Evolutionary conservation across 192 early-diverging fungal species (phyloP).

Genomic region (Coemansia sp.): DNA sequence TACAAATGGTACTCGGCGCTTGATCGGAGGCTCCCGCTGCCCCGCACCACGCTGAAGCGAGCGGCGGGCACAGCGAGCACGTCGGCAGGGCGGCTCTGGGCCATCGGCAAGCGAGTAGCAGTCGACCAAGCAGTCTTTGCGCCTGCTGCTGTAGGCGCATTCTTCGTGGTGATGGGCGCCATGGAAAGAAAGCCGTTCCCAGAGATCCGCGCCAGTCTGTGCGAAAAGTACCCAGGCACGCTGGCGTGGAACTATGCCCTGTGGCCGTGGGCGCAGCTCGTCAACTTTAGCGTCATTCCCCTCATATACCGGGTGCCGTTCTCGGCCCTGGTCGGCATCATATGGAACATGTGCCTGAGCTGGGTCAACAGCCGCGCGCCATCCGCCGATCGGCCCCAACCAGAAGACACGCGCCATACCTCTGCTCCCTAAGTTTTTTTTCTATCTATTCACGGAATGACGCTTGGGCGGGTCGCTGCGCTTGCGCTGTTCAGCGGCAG

Average conservation of each 20-base stretch:
- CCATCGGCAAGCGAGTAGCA: slow-evolving; percentile 49
- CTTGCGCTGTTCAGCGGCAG: slow-evolving; percentile 26
- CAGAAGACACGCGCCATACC: too few species aligned
- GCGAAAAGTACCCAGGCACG: slow-evolving; percentile 14
- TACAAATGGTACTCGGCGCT: slow-evolving; percentile 62
- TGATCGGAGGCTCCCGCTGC: slow-evolving; percentile 54
- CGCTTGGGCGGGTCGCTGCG: slow-evolving; percentile 3
- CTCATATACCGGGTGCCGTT: slow-evolving; percentile 61
- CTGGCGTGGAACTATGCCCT: slow-evolving; percentile 31
- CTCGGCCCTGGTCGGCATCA: slow-evolving; percentile 56
- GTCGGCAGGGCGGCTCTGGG: slow-evolving; percentile 1
- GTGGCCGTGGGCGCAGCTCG: slow-evolving; percentile 65
- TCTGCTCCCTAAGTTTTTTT: too few species aligned
- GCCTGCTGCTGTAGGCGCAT: slow-evolving; percentile 55
- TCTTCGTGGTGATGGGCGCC: slow-evolving; percentile 57
- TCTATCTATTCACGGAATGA: background rate
- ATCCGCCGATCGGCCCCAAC: too few species aligned
- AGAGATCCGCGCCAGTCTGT: slow-evolving; percentile 52
- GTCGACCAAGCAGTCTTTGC: slow-evolving; percentile 61
- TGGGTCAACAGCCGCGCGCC: slow-evolving; percentile 48
- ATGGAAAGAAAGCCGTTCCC: slow-evolving; percentile 49
- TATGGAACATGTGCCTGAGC: slow-evolving; percentile 68
- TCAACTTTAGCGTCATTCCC: slow-evolving; percentile 67
- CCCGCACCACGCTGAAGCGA: too few species aligned
- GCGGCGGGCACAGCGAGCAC: background rate